A percentile compares a stretch with the other conserved stretches of the same genome.
phyloP scores from a whole-genome alignment of 306 rosid species.

The Vicia villosa region DNA sequence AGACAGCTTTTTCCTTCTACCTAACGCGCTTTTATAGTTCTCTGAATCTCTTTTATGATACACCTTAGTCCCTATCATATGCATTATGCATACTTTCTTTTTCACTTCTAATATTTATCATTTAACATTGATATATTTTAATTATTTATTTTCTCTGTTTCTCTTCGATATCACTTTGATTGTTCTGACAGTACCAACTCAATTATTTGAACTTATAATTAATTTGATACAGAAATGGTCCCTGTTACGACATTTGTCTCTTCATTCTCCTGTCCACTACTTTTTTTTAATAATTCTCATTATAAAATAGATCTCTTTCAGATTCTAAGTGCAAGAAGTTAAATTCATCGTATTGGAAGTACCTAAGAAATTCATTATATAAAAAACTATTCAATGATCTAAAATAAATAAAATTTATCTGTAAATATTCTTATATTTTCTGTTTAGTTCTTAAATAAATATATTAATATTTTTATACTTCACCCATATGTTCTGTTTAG shows the following conservation, averaged over 20 bases:
- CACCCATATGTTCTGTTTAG: too few species aligned
- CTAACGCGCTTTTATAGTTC: slow-evolving; percentile 33
- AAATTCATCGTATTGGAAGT: not conserved
- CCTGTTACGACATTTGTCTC: slow-evolving; percentile 53
- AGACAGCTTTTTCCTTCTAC: slow-evolving; percentile 24
- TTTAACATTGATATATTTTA: not conserved
- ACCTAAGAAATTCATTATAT: not conserved
- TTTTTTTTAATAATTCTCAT: too few species aligned
- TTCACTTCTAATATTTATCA: not conserved
- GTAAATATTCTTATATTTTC: too few species aligned
- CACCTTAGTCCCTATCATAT: slow-evolving; percentile 21
- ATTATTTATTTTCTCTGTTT: not conserved
- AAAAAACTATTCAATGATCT: not conserved
- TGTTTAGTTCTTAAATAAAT: too few species aligned
- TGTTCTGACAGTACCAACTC: slow-evolving; percentile 50
- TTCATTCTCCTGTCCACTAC: slow-evolving; percentile 40
- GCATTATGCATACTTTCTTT: slow-evolving; percentile 37
- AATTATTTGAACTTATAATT: slow-evolving; percentile 53
- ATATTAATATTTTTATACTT: too few species aligned
- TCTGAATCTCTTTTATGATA: slow-evolving; percentile 27
- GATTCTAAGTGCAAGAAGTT: slow-evolving; percentile 24
- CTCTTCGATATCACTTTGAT: slow-evolving; percentile 16
- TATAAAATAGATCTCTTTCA: too few species aligned
- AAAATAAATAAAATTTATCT: too few species aligned
- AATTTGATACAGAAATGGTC: slow-evolving; percentile 47